Percentiles rank a stretch among this genome's conserved stretches.
These are phyloP conservation scores for Russula abietina DNA, from an alignment of 768 basidiomycete species.

Conservation along the genomic window DNA sequence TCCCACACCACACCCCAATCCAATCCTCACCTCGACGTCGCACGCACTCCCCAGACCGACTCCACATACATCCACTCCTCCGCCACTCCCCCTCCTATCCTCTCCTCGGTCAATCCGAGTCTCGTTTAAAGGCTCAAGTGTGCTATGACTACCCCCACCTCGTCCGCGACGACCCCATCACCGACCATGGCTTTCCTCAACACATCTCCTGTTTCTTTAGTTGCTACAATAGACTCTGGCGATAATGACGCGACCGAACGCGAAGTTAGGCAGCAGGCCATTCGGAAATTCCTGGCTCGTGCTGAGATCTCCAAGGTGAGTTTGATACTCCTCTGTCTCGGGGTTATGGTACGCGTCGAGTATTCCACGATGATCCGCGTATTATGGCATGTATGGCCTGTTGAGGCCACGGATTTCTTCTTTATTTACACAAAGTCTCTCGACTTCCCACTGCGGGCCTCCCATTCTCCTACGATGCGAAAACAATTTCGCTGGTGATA, in stretches of 20 bases:
- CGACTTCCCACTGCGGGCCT: not conserved
- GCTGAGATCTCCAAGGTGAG: constrained; percentile 78
- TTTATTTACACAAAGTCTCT: not conserved
- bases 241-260: constrained; percentile 42
- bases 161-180: constrained; percentile 77
- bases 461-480: not conserved
- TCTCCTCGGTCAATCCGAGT: not conserved
- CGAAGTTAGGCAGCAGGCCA: constrained; percentile 59
- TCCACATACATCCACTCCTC: constrained; percentile 5
- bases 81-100: not conserved
- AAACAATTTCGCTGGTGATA: not conserved
- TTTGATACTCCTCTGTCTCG: constrained; percentile 29
- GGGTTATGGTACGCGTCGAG: constrained; percentile 22
- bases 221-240: constrained; percentile 30
- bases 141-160: constrained; percentile 71
- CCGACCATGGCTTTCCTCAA: constrained; percentile 62
- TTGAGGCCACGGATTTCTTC: not conserved
- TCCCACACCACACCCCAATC: constrained; percentile 21
- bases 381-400: not conserved
- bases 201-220: constrained; percentile 36
- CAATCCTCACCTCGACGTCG: constrained; percentile 19
- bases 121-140: not conserved
- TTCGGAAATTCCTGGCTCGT: constrained; percentile 70
- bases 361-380: constrained; percentile 16
- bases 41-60: not conserved